Percentiles rank a stretch among this genome's conserved stretches.
These are phyloP conservation scores for Cryptococcus hybrid DNA, from an alignment of 1,284 basidiomycete genomes.

Conservation along the genomic window DNA sequence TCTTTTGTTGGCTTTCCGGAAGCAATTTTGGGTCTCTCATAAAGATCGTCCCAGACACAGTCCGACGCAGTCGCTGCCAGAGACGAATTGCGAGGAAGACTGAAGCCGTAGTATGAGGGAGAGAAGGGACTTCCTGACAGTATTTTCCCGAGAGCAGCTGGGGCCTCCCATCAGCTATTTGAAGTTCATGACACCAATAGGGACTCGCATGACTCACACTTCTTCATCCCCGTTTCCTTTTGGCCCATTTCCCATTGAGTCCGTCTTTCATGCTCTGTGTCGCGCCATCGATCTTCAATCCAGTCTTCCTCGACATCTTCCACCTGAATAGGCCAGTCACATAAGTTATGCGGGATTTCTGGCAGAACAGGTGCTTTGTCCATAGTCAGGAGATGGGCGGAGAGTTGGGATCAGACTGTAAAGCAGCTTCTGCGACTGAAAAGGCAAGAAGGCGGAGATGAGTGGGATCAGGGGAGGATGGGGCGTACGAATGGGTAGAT, in stretches of 20 bases:
- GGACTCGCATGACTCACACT: no score
- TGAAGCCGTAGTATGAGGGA: conserved; percentile 30
- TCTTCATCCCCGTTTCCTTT: no score
- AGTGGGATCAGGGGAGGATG: conserved; percentile 20
- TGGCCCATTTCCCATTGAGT: no score
- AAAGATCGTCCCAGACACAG: background rate
- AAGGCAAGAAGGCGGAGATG: conserved; percentile 39
- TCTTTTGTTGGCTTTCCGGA: no score
- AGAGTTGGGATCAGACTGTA: conserved; percentile 41
- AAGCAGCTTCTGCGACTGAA: conserved; percentile 44
- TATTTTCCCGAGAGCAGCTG: no score
- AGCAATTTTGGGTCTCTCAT: no score
- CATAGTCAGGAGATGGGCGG: conserved; percentile 28
- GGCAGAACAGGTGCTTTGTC: conserved; percentile 11
- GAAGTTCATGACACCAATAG: no score
- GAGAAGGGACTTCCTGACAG: conserved; percentile 18
- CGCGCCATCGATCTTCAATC: no score
- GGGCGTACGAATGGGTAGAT: conserved; percentile 2
- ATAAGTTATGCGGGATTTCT: conserved; percentile 2
- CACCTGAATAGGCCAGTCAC: conserved; percentile 1
- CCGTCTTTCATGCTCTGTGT: no score
- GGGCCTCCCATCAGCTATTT: no score
- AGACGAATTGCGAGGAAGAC: conserved; percentile 28
- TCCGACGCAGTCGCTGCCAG: conserved; percentile 28
- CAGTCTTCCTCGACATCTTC: background rate